Evolutionary conservation across 2,329 filamentous ascomycete genomes (phyloP).

Genomic region (Alternaria brassicicola): DNA sequence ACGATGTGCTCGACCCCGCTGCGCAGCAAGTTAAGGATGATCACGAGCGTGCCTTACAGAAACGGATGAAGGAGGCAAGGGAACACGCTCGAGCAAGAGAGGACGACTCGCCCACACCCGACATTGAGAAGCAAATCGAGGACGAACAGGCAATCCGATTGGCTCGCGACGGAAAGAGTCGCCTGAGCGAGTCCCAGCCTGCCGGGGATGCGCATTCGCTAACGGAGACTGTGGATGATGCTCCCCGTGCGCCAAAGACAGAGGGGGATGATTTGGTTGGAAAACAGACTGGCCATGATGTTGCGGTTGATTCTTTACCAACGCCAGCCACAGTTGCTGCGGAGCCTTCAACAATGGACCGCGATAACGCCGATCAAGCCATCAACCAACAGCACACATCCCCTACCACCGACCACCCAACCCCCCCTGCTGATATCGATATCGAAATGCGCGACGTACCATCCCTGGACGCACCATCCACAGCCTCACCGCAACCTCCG

Average conservation of each 20-base stretch:
- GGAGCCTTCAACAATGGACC: slow-evolving; percentile 35
- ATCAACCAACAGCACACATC: slow-evolving; percentile 13
- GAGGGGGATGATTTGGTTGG: slow-evolving; percentile 16
- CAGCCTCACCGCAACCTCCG: slow-evolving; percentile 32
- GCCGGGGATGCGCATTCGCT: slow-evolving; percentile 21
- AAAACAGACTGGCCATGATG: slow-evolving; percentile 20
- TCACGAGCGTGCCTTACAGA: slow-evolving; percentile 59
- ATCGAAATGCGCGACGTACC: slow-evolving; percentile 43
- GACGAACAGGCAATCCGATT: slow-evolving; percentile 57
- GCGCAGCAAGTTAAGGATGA: slow-evolving; percentile 58
- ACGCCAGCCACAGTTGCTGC: slow-evolving; percentile 45
- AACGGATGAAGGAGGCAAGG: slow-evolving; percentile 56
- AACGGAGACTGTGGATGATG: slow-evolving; percentile 33
- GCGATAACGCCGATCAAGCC: slow-evolving; percentile 27
- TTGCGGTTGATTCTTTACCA: slow-evolving; percentile 43
- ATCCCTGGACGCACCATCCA: slow-evolving; percentile 8
- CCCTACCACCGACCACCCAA: slow-evolving; percentile 38
- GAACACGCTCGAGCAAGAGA: slow-evolving; percentile 46
- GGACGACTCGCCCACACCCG: slow-evolving; percentile 59
- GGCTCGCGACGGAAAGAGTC: slow-evolving; percentile 41
- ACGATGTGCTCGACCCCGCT: slow-evolving; percentile 44
- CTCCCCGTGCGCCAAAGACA: slow-evolving; percentile 11
- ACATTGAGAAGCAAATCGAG: slow-evolving; percentile 64
- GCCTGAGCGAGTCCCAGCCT: slow-evolving; percentile 28
- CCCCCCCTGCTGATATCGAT: slow-evolving; percentile 45